Base-by-base conservation (phyloP, 2,329 filamentous ascomycete species). In the Cercospora zeina region DNA sequence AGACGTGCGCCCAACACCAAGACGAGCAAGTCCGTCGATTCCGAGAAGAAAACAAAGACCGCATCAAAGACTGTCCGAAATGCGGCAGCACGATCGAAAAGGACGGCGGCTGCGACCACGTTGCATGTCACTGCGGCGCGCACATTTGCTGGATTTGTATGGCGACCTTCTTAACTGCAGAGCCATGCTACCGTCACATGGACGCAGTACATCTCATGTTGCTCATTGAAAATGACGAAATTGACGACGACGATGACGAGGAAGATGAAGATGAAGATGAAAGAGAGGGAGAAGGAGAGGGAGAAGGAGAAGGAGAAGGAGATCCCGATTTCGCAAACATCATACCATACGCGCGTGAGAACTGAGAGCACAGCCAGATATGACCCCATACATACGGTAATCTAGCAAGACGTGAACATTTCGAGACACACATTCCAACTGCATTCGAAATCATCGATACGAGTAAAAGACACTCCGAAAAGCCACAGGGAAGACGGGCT, bases 71-170 rank as follows among this genome's bases (percentile, higher is more conserved):
- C 16, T 58, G 55, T n/a, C 55, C 55, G 13, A 50, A 19, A 4
- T 58, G 37, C 39, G 16, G 27, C 27, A 58, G 14, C 16, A 1
- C 11, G 16, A 14, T 58, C 16, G 55, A 47, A n/a, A 58, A 58
- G 55, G 36, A 16, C 10, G 55, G 45, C 19, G 55, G 55, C 10
- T 58, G 55, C 27, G 33, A 47, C 4, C 55, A 58, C 33, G 27
- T 58, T 10, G 9, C 39, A 3, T 58, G 55, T 14, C 34, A 47
- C 13, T 58, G 55, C 16, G 37, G 37, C 11, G 30, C 42, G 3
- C 55, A 58, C 14, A 33, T 58, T n/a, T 47, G 55, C 42, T 58
- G 55, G 55, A n/a, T 31, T 1, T 58, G 39, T 16, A 21, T 34
- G 55, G 30, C n/a, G 6, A 49, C 39, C 14, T 58, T 33, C 31